Base-by-base conservation (phyloP, 2,329 filamentous ascomycete genomes). In the Immersiporthe knoxdaviesiana region DNA sequence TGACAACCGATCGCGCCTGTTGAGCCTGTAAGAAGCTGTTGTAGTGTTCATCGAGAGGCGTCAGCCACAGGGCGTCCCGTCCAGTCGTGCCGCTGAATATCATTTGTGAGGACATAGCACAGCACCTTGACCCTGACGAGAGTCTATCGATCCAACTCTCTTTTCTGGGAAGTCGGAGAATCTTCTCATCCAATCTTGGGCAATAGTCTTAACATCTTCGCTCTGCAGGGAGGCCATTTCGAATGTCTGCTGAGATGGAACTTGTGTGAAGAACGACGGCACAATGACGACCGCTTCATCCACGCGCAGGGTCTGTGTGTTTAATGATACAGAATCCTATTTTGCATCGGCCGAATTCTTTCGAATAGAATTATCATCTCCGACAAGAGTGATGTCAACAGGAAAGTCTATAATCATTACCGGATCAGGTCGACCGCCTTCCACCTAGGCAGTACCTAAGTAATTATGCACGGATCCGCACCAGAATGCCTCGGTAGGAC, bases 1-100 rank as follows among this genome's bases (percentile, higher is more conserved):
- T 60, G 58, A 32, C 58, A 60, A 27, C 58, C 58, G 21, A 60
- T 32, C 16, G 16, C 58, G n/a, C 58, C 58, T 7, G 58, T 60
- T 6, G 58, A 60, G 58, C 58, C 58, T 37, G 58, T 60, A n/a
- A 60, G 58, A 32, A 60, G 58, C 58, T 60, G 35, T 39, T 21
- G 16, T n/a, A 8, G 27, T 8, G 6, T 35, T 27, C 14, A 30
- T 44, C 50, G 4, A 14, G 10, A n/a, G n/a, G 52, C 12, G 52
- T 56, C 52, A 56, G 52, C 52, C 27, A 56, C 1, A 47, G 5
- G 21, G n/a, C n/a, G n/a, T n/a, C n/a, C n/a, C 35, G 8, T 7
- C 27, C 24, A 16, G 14, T 56, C 52, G 12, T 2, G 52, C 24
- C 27, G 52, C 27, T 4, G 35, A 35, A 35, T 4, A 8, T 4